Base-by-base conservation (phyloP, 768 basidiomycete species). In the Collybia sp. region DNA sequence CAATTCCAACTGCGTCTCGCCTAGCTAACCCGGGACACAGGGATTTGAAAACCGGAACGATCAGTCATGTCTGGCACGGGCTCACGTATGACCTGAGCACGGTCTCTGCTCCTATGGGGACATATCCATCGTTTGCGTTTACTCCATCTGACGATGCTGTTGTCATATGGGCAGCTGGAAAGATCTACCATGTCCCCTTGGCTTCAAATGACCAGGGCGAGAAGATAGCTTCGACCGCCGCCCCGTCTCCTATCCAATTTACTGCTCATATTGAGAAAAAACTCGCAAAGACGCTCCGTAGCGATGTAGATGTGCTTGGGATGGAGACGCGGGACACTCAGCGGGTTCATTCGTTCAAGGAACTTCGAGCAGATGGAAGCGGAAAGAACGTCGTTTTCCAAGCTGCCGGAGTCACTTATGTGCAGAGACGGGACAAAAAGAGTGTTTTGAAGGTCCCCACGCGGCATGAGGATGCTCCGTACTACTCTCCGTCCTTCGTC, bases 111-210 rank as follows among this genome's bases (percentile, higher is more conserved):
- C 85, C 86, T 0, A 87, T 87, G 83, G 83, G 85, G 10, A 88
- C 85, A 34, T 88, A 88, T 53, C 86, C 85, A 0, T 81, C 83
- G 1, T 88, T 84, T 55, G 72, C 85, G 8, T 88, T 88, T 61
- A 73, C 80, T 0, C 82, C 80, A 0, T 61, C 66, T 13, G 77
- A 79, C 49, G 69, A 75, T 46, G 80, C 76, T 1, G 64, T 88
- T 43, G 70, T 88, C 50, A 81, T 88, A 46, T 88, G 85, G 85
- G 82, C 85, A 3, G 76, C 82, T 1, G 85, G 85, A 2, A 76
- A 84, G 47, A 85, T 88, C 18, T 77, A 80, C 58, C 69, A 66
- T 12, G 70, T 88, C 10, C 84, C 85, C 12, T 63, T 87, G 20
- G 52, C 65, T 4, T 58, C 56, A n/a, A 83, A 84, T 53, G 41